A percentile compares a stretch with the other conserved stretches of the same genome.
Conservation (phyloP, 805 yeast species). For the Schizosaccharomyces osmophilus region DNA sequence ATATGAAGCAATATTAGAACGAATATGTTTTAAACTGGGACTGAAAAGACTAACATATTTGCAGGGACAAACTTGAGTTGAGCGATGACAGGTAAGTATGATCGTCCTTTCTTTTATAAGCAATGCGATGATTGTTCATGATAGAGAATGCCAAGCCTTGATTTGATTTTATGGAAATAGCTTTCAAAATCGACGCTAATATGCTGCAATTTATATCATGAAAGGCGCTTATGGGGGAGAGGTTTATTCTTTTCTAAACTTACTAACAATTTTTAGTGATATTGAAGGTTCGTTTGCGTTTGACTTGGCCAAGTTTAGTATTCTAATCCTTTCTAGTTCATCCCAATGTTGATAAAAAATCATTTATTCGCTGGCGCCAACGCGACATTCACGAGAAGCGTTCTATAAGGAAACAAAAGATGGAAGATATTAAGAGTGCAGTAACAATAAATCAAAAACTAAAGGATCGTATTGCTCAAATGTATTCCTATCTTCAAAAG, state of each 20-base stretch:
- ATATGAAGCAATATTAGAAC: constrained; percentile 20
- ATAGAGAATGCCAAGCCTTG: too few species aligned
- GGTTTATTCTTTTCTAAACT: background rate
- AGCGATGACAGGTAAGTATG: constrained; percentile 54
- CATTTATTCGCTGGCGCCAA: constrained; percentile 90
- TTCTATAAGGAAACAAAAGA: constrained; percentile 51
- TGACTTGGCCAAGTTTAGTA: background rate
- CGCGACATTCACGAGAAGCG: constrained; percentile 91
- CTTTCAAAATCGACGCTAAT: too few species aligned
- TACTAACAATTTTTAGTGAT: background rate
- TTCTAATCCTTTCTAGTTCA: constrained; percentile 29
- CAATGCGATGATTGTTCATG: too few species aligned
- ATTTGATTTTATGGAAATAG: too few species aligned
- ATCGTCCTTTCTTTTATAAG: background rate
- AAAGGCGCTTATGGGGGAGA: too few species aligned
- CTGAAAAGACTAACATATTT: constrained; percentile 44
- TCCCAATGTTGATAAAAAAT: constrained; percentile 84
- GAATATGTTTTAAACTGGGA: too few species aligned
- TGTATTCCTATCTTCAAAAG: constrained; percentile 23
- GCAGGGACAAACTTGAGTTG: constrained; percentile 90
- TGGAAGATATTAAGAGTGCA: constrained; percentile 51
- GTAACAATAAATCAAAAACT: constrained; percentile 56
- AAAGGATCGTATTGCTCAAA: constrained; percentile 43
- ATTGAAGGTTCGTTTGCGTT: background rate
- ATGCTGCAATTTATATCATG: too few species aligned